These are phyloP conservation scores for Fomitopsis serialis DNA, from an alignment of 768 basidiomycete species.

Conservation along the genomic window DNA sequence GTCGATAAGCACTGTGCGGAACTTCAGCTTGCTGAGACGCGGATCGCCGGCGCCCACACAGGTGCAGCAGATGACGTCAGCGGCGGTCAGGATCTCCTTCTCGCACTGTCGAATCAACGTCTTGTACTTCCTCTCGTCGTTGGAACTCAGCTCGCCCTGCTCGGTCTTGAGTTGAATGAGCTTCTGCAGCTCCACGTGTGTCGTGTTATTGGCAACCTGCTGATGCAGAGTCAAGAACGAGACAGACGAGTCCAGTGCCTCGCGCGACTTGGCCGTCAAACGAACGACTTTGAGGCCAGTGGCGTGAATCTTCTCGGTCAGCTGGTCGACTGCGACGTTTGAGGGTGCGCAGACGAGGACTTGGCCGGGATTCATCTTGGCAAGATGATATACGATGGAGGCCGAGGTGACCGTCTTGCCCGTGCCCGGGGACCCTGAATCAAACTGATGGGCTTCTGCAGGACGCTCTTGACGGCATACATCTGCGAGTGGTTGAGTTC, in stretches of 20 bases:
- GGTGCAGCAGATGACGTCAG: constrained; percentile 98
- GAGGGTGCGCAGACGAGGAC: constrained; percentile 98
- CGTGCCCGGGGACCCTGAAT: constrained; percentile 99
- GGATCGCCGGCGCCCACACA: constrained; percentile 98
- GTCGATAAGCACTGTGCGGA: constrained; percentile 96
- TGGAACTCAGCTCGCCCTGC: constrained; percentile 93
- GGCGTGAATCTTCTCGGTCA: constrained; percentile 98
- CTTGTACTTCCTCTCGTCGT: constrained; percentile 98
- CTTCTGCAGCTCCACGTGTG: constrained; percentile 96
- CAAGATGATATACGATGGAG: constrained; percentile 96
- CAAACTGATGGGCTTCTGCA: constrained; percentile 95
- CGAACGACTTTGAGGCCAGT: constrained; percentile 99
- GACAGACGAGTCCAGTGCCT: constrained; percentile 95
- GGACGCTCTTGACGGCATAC: constrained; percentile 98
- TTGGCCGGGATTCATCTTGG: constrained; percentile 99
- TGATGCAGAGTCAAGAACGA: constrained; percentile 92
- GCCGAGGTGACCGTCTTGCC: constrained; percentile 99
- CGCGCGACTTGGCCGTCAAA: constrained; percentile 95
- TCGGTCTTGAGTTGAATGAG: constrained; percentile 96
- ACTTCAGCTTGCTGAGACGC: constrained; percentile 93
- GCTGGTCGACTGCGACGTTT: constrained; percentile 98
- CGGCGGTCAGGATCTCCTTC: constrained; percentile 92
- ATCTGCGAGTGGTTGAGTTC: constrained; percentile 99
- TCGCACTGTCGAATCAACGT: constrained; percentile 91
- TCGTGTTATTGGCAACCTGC: constrained; percentile 95